Conservation (phyloP, 805 yeast genomes). For the Wilhelminamyces savonicus region DNA sequence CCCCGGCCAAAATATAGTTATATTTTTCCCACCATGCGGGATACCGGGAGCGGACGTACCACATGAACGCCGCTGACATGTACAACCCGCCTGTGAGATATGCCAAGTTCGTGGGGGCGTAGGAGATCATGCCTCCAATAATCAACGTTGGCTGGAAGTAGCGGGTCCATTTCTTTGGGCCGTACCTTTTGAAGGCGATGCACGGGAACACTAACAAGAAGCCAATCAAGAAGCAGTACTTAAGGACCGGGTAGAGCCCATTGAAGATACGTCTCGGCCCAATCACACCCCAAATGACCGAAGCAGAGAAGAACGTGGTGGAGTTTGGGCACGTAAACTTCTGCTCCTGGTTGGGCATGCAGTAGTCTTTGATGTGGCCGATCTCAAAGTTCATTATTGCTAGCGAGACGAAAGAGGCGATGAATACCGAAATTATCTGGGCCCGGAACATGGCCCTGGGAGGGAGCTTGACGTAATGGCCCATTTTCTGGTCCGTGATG, state of each 20-base stretch:
- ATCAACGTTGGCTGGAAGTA: constrained; percentile 9
- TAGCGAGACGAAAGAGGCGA: constrained; percentile 15
- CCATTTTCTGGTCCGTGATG: constrained; percentile 34
- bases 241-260: constrained; percentile 27
- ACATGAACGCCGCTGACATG: constrained; percentile 1
- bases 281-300: constrained; percentile 11
- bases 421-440: constrained; percentile 17
- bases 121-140: constrained; percentile 8
- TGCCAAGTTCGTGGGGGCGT: constrained; percentile 8
- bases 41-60: constrained; percentile 2
- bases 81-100: constrained; percentile 1
- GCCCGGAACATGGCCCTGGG: constrained; percentile 36
- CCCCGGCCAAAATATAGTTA: constrained; percentile 7
- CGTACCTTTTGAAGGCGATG: constrained; percentile 14
- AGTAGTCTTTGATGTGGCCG: constrained; percentile 11
- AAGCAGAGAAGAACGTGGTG: constrained; percentile 6
- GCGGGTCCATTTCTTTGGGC: constrained; percentile 7
- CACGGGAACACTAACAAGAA: constrained; percentile 15
- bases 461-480: constrained; percentile 19
- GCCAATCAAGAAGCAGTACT: constrained; percentile 25
- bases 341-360: constrained; percentile 13
- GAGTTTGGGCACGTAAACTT: constrained; percentile 19
- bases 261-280: constrained; percentile 24
- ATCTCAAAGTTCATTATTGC: constrained; percentile 16
- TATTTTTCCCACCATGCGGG: constrained; percentile 7